Evolutionary conservation across 805 yeast genomes (phyloP), one percentile per base, ranked within the genome.

Genomic region (Wickerhamiella azymoides): DNA sequence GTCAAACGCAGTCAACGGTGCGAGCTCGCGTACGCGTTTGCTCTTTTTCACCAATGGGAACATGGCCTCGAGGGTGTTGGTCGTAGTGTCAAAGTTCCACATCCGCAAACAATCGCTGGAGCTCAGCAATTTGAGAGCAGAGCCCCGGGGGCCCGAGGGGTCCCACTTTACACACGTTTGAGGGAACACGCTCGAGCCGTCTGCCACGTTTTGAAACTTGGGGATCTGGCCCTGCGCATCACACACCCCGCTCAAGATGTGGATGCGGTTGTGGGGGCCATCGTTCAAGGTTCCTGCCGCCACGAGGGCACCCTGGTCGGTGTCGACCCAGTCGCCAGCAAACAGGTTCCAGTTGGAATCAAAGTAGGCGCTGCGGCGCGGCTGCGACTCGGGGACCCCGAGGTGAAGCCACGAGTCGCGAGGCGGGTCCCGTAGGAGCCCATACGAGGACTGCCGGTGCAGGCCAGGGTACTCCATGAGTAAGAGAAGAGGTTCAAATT

Each of bases 1-100:
- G 63, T 92, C 96, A 55, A 92, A 84, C 1, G 94, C 79, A 0
- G 97, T 88, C 44, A 92, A 72, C 5, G 98, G 98, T 1, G 98
- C 94, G 7, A 44, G 41, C 42, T 79, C 67, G 52, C 67, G 70
- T 26, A 60, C 65, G 42, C 70, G 51, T 38, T 65, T 64, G 18
- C 68, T 62, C 39, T 66, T 68, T 46, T 63, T 65, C 18, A 68
- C 66, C 36, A 72, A 58, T 16, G 62, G 62, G 13, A 66, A 57
- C 27, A 70, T 65, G 45, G 68, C 73, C 16, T 60, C 57, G n/a
- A 72, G 54, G 36, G 52, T 49, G 33, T 54, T 56, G 11, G 54
- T 52, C n/a, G 50, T 57, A 6, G 53, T 48, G 45, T 73, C 74
- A 27, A 74, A 61, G 44, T 69, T 70, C 72, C 80, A 80, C 14